These are phyloP conservation scores for Podospora fimiseda DNA, from an alignment of 495 filamentous ascomycete species.

Conservation along the genomic window DNA sequence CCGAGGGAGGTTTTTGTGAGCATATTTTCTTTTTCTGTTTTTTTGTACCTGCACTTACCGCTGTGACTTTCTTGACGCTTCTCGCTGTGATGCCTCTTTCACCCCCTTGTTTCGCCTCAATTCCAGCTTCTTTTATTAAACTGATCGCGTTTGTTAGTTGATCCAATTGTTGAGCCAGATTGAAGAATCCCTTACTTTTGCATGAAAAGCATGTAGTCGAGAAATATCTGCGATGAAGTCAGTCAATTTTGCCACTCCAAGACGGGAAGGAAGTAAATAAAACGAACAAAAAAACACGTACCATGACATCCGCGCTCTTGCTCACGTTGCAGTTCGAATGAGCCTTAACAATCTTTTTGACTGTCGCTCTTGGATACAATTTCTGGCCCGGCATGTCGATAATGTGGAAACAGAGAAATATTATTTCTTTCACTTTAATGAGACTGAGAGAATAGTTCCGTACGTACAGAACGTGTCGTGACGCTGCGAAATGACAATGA, in stretches of 20 bases:
- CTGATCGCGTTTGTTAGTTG: conserved; percentile 38
- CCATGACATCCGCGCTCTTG: conserved; percentile 84
- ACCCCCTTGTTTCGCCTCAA: conserved; percentile 65
- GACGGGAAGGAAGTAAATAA: conserved; percentile 10
- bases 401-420: not conserved
- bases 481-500: too few species aligned
- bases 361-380: conserved; percentile 74
- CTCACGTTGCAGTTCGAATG: conserved; percentile 72
- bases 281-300: conserved; percentile 31
- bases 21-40: not conserved
- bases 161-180: not conserved
- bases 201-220: conserved; percentile 87
- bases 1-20: conserved; percentile 7
- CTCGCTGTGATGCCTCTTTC: conserved; percentile 67
- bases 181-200: conserved; percentile 57
- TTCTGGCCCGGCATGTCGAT: conserved; percentile 54
- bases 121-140: conserved; percentile 75
- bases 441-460: too few species aligned
- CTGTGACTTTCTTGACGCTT: conserved; percentile 69
- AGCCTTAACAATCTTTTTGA: conserved; percentile 85
- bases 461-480: not conserved
- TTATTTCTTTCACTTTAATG: too few species aligned
- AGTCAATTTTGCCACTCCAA: conserved; percentile 14
- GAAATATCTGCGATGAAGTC: conserved; percentile 56
- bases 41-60: conserved; percentile 44